Conservation (phyloP, 768 basidiomycete genomes). For the Sarcodon aspratus region DNA sequence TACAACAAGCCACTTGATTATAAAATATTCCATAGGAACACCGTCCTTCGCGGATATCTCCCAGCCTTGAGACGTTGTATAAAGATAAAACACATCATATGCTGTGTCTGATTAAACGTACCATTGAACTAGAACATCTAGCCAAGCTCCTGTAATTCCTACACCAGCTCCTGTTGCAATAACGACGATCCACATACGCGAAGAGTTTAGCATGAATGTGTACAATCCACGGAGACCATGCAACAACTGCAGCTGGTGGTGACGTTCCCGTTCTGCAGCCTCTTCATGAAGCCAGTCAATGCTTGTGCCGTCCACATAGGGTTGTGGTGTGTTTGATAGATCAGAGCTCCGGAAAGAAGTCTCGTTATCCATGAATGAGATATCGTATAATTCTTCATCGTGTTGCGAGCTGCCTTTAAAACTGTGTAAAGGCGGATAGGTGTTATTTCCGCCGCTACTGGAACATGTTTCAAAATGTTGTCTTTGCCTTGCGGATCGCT, state of each 20-base stretch:
- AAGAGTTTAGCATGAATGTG: constrained; percentile 42
- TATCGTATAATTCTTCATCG: background rate
- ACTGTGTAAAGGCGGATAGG: too few species aligned
- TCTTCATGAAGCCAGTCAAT: constrained; percentile 67
- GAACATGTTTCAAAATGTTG: too few species aligned
- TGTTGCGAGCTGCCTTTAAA: too few species aligned
- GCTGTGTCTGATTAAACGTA: constrained; percentile 14
- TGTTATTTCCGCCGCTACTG: too few species aligned
- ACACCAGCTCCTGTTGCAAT: constrained; percentile 56
- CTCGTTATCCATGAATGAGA: background rate
- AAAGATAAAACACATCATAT: background rate
- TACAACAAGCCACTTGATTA: constrained; percentile 62
- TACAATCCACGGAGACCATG: constrained; percentile 46
- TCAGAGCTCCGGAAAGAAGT: background rate
- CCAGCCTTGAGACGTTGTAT: constrained; percentile 32
- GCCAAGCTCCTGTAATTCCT: constrained; percentile 57
- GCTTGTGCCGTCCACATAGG: constrained; percentile 46
- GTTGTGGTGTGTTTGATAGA: background rate
- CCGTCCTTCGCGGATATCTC: constrained; percentile 56
- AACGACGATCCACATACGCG: constrained; percentile 57
- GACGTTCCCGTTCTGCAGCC: constrained; percentile 45
- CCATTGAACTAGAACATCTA: constrained; percentile 70
- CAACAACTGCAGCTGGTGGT: constrained; percentile 34
- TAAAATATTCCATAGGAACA: constrained; percentile 63
- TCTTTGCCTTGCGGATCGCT: too few species aligned